phyloP scores from a whole-genome alignment of 2,329 filamentous ascomycete genomes.

The Davidsoniella neocaledoniae region DNA sequence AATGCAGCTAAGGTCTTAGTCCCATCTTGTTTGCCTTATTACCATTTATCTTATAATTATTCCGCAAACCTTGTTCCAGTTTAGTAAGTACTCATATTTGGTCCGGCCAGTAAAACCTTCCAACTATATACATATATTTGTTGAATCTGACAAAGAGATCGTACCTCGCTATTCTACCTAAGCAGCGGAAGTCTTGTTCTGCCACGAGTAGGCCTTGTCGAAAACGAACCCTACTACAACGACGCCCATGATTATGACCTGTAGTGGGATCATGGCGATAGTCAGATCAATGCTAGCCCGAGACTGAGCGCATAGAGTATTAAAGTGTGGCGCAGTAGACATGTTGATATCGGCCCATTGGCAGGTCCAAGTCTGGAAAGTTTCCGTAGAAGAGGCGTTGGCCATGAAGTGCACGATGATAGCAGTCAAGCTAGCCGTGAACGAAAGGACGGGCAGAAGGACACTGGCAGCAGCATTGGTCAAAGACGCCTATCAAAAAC shows the following conservation, averaged over 20 bases:
- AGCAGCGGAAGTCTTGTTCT: not conserved
- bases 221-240: slow-evolving; percentile 22
- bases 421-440: slow-evolving; percentile 33
- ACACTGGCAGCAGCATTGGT: slow-evolving; percentile 5
- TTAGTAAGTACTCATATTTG: too few species aligned
- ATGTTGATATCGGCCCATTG: slow-evolving; percentile 40
- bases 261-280: slow-evolving; percentile 39
- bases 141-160: too few species aligned
- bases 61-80: too few species aligned
- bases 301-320: slow-evolving; percentile 38
- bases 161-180: too few species aligned
- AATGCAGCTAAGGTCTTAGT: too few species aligned
- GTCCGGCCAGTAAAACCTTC: too few species aligned
- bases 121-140: too few species aligned
- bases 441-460: slow-evolving; percentile 40
- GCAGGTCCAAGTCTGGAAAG: slow-evolving; percentile 45
- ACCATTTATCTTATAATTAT: too few species aligned
- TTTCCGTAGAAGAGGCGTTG: slow-evolving; percentile 15
- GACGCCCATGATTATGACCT: slow-evolving; percentile 31
- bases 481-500: slow-evolving; percentile 13
- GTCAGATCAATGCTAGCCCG: slow-evolving; percentile 36
- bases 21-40: too few species aligned
- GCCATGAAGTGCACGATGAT: slow-evolving; percentile 21
- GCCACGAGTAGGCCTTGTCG: not conserved
- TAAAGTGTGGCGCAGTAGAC: slow-evolving; percentile 35